Conservation (phyloP, 164 flowering plant genomes). For the Magnolia sinica region DNA sequence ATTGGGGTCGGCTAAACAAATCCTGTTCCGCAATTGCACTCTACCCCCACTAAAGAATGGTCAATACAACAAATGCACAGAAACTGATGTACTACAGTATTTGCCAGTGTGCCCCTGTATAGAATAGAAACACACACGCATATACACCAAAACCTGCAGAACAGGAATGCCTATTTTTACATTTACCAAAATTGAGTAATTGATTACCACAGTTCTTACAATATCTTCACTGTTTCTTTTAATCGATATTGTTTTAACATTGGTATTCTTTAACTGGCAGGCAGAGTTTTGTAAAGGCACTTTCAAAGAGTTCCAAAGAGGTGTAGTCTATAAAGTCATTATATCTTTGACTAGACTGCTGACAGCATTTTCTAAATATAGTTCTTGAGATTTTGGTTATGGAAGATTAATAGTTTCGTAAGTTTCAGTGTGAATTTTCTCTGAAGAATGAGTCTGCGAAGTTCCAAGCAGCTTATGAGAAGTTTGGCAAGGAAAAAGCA, state of each 20-base stretch:
- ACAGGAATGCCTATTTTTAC: no score
- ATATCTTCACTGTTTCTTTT: not conserved
- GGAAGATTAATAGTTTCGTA: constrained; percentile 7
- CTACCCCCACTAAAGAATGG: no score
- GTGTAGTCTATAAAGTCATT: constrained; percentile 18
- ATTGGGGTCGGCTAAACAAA: no score
- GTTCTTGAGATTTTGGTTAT: not conserved
- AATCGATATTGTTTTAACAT: not conserved
- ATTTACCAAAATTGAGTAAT: no score
- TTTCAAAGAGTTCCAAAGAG: constrained; percentile 91
- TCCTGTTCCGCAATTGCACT: no score
- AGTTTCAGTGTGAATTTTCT: constrained; percentile 62
- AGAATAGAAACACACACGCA: no score
- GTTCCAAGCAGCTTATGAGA: constrained; percentile 68
- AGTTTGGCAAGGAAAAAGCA: constrained; percentile 64
- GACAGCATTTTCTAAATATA: not conserved
- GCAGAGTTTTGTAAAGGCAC: constrained; percentile 70
- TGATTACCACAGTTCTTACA: not conserved
- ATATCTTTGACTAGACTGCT: not conserved
- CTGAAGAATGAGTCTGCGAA: constrained; percentile 71
- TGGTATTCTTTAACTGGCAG: constrained; percentile 32
- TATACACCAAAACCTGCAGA: no score
- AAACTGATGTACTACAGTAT: no score
- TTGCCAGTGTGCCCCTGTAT: no score
- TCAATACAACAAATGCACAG: no score